phyloP scores from a whole-genome alignment of 2,329 filamentous ascomycete species.

The Trichoderma afroharzianum region DNA sequence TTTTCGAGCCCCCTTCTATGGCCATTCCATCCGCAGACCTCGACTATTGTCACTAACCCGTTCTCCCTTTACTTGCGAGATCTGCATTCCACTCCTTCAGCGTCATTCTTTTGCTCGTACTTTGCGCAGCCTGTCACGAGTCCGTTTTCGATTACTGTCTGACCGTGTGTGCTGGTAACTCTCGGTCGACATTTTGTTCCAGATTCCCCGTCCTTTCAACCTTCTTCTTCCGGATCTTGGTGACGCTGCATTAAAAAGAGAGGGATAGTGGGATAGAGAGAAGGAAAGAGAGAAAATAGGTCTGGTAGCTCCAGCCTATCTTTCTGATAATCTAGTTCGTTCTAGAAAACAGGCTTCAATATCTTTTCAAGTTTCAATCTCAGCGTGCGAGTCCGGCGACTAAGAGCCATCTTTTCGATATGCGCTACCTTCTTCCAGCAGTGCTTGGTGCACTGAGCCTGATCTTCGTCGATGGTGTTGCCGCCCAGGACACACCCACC shows the following conservation, averaged over 20 bases:
- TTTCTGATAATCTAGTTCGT: neutral
- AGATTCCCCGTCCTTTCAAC: neutral
- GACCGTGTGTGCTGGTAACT: slow-evolving; percentile 9
- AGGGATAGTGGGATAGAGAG: neutral
- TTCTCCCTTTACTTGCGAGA: slow-evolving; percentile 8
- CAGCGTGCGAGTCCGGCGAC: neutral
- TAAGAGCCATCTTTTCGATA: neutral
- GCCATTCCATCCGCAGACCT: slow-evolving; percentile 11
- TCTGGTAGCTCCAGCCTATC: neutral
- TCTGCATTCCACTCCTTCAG: slow-evolving; percentile 13
- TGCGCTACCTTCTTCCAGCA: slow-evolving; percentile 27
- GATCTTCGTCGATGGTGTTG: slow-evolving; percentile 25
- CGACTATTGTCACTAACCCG: neutral
- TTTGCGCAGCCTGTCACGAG: neutral
- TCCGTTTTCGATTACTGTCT: neutral
- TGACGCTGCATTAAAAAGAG: neutral
- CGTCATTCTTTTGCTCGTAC: slow-evolving; percentile 6
- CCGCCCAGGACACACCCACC: slow-evolving; percentile 23
- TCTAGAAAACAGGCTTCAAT: neutral
- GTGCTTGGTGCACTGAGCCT: slow-evolving; percentile 30
- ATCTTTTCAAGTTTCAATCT: neutral
- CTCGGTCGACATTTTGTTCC: neutral
- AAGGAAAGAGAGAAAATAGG: neutral
- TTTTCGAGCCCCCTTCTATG: slow-evolving; percentile 11
- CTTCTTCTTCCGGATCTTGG: neutral